Base-by-base conservation (phyloP, 768 basidiomycete species). In the Serendipita indica region DNA sequence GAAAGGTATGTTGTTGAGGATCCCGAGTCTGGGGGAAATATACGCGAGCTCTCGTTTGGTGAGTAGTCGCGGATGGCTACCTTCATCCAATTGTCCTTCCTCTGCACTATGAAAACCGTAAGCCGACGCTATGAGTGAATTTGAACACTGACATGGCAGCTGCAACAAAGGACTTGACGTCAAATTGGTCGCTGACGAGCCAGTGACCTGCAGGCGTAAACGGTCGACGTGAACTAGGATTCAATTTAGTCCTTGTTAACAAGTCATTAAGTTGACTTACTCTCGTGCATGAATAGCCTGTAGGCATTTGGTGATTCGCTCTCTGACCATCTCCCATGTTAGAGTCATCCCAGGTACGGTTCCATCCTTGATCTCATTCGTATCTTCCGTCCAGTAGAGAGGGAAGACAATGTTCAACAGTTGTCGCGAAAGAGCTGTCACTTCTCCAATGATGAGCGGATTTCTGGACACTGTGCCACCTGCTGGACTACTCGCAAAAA, bases 1-100 rank as follows among this genome's bases (percentile, higher is more conserved):
- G 71, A 96, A 96, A 0, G 93, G 94, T 59, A 98, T 87, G 70
- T 97, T 93, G 73, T 97, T 89, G 57, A 98, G 79, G 27, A 97
- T 77, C 2, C 89, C 89, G 2, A 98, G 76, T 4, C 91, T 81
- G 0, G 93, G 94, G 2, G 86, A 84, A 57, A 97, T 72, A 60
- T 80, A 75, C 0, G 85, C 80, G 39, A 86, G 70, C 63, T 87
- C 83, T 3, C 88, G 83, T 64, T 84, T 85, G 13, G 80, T 76
- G 52, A 79, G 71, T 33, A 65, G 61, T 41, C 71, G 71, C 30
- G n/a, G 25, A 16, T 39, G n/a, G 14, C 61, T 57, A 3, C 49
- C 64, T 2, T 64, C 61, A 25, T 62, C 62, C 13, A 59, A 39
- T 12, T 66, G 75, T 58, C 76, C 76, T 60, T 88, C 87, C 68